Evolutionary conservation across 2,329 filamentous ascomycete genomes (phyloP).

Genomic region (Drechslerella coelobrocha): DNA sequence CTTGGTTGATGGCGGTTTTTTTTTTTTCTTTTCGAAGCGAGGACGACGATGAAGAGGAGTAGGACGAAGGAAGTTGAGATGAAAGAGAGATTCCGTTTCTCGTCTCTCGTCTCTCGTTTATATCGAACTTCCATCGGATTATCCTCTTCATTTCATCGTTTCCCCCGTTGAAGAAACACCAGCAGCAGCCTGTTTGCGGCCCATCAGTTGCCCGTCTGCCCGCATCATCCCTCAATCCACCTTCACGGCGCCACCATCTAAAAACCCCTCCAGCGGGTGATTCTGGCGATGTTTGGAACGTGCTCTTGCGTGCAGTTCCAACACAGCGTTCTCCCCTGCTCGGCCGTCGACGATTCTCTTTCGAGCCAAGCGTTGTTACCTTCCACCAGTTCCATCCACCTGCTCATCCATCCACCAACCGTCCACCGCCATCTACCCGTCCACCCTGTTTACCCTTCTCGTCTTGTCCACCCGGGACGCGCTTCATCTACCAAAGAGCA

Average conservation of each 20-base stretch:
- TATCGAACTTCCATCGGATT: no score
- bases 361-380: neutral
- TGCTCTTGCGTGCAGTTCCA: neutral
- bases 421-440: neutral
- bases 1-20: conserved; percentile 2
- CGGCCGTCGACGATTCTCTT: neutral
- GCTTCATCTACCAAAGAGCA: neutral
- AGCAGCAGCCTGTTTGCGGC: neutral
- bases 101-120: conserved; percentile 1
- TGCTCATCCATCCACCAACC: neutral
- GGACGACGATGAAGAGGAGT: neutral
- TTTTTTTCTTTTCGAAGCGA: neutral
- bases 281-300: neutral
- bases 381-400: neutral
- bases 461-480: neutral
- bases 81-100: neutral
- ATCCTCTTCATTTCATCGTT: no score
- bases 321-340: neutral
- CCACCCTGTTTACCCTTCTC: neutral
- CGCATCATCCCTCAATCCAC: neutral
- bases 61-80: neutral
- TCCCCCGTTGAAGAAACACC: no score
- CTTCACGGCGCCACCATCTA: no score
- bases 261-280: no score
- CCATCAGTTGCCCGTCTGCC: neutral